Evolutionary conservation across 768 basidiomycete genomes (phyloP), one percentile per base, ranked within the genome.

Genomic region (Scleroderma citrinum): DNA sequence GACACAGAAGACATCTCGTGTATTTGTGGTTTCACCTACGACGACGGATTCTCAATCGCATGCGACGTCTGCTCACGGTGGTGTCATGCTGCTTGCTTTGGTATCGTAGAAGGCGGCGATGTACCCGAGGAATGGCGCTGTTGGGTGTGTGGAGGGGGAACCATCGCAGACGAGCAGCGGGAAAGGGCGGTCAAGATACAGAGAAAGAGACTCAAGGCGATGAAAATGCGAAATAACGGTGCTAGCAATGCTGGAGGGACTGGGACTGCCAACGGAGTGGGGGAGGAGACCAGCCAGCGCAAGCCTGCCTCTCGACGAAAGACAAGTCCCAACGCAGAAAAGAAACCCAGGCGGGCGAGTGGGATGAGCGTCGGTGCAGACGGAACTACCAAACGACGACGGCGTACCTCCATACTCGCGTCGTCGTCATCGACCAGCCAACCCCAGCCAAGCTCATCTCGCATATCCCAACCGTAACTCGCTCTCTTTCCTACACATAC

Each of bases 11-110:
- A 70, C 43, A 81, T 84, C 46, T 71, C 73, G 40, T 93, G 91
- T 63, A 85, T 90, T 51, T 93, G 90, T 64, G 81, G 80, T 6
- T 77, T 78, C 52, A 68, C 74, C 40, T 75, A 81, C 59, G 91
- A 91, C 66, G 89, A 91, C 63, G 90, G 90, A 19, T 88, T 85
- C 64, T 85, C 82, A 10, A 87, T 93, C 53, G 87, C 85, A 10
- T 94, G 92, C 68, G 92, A 93, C 64, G 63, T 71, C 43, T 94
- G 92, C 61, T 77, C 76, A 19, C 77, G 84, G 34, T 93, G 92
- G 90, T 85, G 84, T 56, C 92, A 94, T 68, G 82, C 79, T 7
- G 82, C 80, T 7, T 93, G 92, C 67, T 87, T 86, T 56, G 77
- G 72, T 41, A 82, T 87, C 53, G 68, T 71, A 12, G 67, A 76